Base-by-base conservation (phyloP, 805 yeast species). In the Yarrowia bubula region DNA sequence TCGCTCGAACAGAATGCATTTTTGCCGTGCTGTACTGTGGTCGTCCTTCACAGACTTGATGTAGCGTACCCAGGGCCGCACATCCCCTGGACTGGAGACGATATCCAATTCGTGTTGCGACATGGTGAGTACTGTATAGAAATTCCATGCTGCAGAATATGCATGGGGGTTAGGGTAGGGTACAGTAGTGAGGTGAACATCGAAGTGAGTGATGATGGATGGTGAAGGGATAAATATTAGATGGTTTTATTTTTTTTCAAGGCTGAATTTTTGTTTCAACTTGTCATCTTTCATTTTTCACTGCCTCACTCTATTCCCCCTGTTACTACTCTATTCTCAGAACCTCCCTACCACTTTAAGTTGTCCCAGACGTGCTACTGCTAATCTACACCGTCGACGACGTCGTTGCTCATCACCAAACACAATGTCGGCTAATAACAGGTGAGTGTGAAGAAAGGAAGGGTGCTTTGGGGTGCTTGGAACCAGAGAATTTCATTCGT, bases 1-100 rank as follows among this genome's bases (percentile, higher is more conserved):
- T 71, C 95, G 73, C 66, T 79, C 81, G 63, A 82, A 71, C 1
- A 88, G 77, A 65, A 82, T 84, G 31, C 51, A 43, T 17, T 58
- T 58, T 43, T 43, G 51, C 13, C 41, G 33, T 7, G 64, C 51
- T 7, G 64, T 43, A 35, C 28, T 10, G 18, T 43, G 33, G 33
- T 35, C 50, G 17, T 14, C 38, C 28, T 43, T 43, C 35, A 58
- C 46, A 42, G 64, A 58, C 13, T 32, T 22, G 3, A 78, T 68
- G 68, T 79, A 80, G 32, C 78, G 68, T 22, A 79, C 66, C 83
- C 83, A 79, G 18, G 75, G 71, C 35, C 70, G 71, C 18, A 78
- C 64, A n/a, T 75, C 71, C 18, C 73, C 64, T 15, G 81, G 79
- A n/a, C 74, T 69, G 48, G 73, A 72, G 39, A 76, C 74, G 11